These are phyloP conservation scores for Rhizopogon roseolus DNA, from an alignment of 768 basidiomycete species.

Conservation along the genomic window DNA sequence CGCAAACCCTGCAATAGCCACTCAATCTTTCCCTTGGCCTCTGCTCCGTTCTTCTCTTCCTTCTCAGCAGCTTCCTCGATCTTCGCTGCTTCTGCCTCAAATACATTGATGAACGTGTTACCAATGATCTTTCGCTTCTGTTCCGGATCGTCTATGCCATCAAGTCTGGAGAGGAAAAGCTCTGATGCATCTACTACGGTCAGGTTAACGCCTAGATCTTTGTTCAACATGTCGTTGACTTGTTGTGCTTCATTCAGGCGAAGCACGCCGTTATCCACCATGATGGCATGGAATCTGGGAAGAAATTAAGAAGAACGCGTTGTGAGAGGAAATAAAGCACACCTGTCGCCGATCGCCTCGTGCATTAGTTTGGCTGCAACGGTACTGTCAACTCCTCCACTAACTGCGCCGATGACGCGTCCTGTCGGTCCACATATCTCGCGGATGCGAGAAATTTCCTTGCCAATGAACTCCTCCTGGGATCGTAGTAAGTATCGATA, in stretches of 20 bases:
- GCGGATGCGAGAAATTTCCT: conserved; percentile 90
- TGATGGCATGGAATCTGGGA: conserved; percentile 93
- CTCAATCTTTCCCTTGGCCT: conserved; percentile 86
- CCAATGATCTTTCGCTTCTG: conserved; percentile 97
- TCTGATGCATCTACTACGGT: conserved; percentile 95
- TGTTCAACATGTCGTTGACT: conserved; percentile 90
- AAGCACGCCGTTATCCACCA: conserved; percentile 98
- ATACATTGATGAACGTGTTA: conserved; percentile 97
- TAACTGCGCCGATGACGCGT: conserved; percentile 96
- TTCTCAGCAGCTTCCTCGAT: conserved; percentile 79
- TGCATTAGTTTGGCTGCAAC: conserved; percentile 99
- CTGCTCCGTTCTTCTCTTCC: conserved; percentile 63
- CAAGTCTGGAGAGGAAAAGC: conserved; percentile 84
- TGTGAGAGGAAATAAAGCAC: conserved; percentile 11
- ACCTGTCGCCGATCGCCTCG: conserved; percentile 98
- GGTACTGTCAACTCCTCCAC: conserved; percentile 95
- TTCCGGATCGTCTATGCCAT: conserved; percentile 93
- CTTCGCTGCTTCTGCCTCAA: conserved; percentile 90
- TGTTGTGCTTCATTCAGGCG: conserved; percentile 87
- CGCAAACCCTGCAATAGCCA: conserved; percentile 73
- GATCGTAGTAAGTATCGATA: conserved; percentile 1
- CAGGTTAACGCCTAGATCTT: conserved; percentile 92
- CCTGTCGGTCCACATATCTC: conserved; percentile 93
- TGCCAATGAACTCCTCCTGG: conserved; percentile 95
- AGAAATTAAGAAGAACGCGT: not conserved